These are phyloP conservation scores for Sarocladiaceae sp. DNA, from an alignment of 2,329 filamentous ascomycete species.

Conservation along the genomic window DNA sequence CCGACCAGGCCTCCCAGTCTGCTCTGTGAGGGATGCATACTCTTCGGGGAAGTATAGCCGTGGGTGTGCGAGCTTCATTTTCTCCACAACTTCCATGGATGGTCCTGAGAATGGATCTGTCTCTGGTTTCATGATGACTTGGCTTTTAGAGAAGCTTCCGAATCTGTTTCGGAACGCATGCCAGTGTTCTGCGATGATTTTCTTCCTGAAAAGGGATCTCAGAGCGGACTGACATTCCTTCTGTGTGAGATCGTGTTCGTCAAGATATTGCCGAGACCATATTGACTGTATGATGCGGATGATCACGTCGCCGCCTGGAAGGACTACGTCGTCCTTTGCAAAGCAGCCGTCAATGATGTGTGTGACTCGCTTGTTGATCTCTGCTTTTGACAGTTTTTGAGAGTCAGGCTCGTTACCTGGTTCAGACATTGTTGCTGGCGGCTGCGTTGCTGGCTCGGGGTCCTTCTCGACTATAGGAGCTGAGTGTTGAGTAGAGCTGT, in stretches of 20 bases:
- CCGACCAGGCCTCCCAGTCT: constrained; percentile 22
- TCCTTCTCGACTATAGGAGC: no score
- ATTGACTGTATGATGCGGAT: constrained; percentile 42
- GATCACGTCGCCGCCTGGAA: constrained; percentile 46
- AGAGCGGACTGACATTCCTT: constrained; percentile 34
- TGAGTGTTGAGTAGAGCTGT: no score
- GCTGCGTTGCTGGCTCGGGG: no score
- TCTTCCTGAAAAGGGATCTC: constrained; percentile 32
- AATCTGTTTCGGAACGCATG: constrained; percentile 38
- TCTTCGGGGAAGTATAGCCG: constrained; percentile 21
- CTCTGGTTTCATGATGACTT: constrained; percentile 37
- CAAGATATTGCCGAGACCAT: constrained; percentile 38
- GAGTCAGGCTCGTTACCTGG: neutral
- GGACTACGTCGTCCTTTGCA: constrained; percentile 32
- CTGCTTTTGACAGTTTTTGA: neutral
- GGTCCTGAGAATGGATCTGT: constrained; percentile 38
- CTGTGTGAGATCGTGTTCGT: constrained; percentile 35
- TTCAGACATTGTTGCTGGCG: no score
- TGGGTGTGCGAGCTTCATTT: constrained; percentile 43
- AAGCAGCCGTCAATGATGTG: neutral
- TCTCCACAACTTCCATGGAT: constrained; percentile 38
- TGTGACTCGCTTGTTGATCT: neutral
- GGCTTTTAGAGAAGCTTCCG: constrained; percentile 39
- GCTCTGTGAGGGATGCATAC: neutral
- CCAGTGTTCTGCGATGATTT: constrained; percentile 33